Evolutionary conservation across 2,329 filamentous ascomycete species (phyloP).

Genomic region (Cladosporium colombiae): DNA sequence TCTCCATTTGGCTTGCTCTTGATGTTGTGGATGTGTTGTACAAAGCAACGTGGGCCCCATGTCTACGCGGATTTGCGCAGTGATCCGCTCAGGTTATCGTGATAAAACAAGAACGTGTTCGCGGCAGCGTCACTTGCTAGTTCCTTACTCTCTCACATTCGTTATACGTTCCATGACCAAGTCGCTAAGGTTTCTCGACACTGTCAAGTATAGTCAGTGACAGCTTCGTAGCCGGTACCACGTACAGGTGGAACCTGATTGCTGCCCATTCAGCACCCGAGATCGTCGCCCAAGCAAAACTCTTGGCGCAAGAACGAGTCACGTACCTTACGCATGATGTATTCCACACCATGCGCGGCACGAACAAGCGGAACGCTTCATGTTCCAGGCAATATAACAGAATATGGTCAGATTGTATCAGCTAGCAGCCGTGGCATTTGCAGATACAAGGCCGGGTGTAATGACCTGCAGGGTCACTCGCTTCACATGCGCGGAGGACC

Average conservation of each 20-base stretch:
- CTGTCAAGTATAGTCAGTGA: constrained; percentile 18
- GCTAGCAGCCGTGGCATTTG: no score
- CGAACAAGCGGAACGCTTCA: no score
- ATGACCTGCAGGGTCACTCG: no score
- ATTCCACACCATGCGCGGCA: no score
- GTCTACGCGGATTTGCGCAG: neutral
- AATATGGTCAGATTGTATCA: no score
- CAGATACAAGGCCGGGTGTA: no score
- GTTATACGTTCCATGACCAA: constrained; percentile 2
- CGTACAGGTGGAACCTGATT: constrained; percentile 19
- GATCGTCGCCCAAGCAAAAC: no score
- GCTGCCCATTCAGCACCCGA: neutral
- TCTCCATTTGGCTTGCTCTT: neutral
- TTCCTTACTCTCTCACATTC: constrained; percentile 15
- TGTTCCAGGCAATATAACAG: no score
- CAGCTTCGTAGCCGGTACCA: constrained; percentile 21
- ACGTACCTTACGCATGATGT: no score
- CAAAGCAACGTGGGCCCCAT: neutral
- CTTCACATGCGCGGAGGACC: no score
- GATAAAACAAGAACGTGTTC: neutral
- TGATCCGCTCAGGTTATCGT: neutral
- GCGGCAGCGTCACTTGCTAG: neutral
- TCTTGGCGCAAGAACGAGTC: no score
- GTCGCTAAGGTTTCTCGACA: constrained; percentile 17
- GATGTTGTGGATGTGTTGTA: neutral